Conservation (phyloP, 2,329 filamentous ascomycete genomes). For the Colletotrichum nymphaeae region DNA sequence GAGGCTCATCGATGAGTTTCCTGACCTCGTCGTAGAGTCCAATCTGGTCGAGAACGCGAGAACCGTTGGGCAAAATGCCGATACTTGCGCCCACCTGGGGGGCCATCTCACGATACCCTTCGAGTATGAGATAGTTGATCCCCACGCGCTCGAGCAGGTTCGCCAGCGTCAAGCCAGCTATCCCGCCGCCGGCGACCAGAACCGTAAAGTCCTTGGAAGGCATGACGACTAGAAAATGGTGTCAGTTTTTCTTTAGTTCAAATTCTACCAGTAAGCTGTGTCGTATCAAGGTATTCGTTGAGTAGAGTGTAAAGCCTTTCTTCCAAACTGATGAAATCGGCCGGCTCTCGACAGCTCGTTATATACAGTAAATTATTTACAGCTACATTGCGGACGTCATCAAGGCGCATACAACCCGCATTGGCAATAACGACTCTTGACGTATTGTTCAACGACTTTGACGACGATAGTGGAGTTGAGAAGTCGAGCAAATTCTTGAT, state of each 20-base stretch:
- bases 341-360: neutral
- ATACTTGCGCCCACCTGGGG: conserved; percentile 61
- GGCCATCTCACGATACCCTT: conserved; percentile 52
- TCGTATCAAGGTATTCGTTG: neutral
- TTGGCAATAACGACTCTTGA: neutral
- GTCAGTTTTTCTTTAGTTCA: neutral
- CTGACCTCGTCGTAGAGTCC: conserved; percentile 40
- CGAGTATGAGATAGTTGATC: conserved; percentile 62
- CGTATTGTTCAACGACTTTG: neutral
- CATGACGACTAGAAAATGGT: neutral
- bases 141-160: conserved; percentile 53
- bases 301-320: neutral
- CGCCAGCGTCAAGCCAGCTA: conserved; percentile 53
- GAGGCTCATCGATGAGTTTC: conserved; percentile 8
- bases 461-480: neutral
- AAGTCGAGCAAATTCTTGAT: neutral
- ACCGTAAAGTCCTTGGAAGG: conserved; percentile 45
- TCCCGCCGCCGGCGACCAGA: conserved; percentile 60
- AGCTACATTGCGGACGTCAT: neutral
- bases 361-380: neutral
- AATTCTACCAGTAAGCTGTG: neutral
- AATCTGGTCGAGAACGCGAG: conserved; percentile 61
- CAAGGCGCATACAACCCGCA: neutral
- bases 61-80: conserved; percentile 53
- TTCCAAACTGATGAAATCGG: neutral